Base-by-base conservation (phyloP, 768 basidiomycete genomes). In the Boletales sp. region DNA sequence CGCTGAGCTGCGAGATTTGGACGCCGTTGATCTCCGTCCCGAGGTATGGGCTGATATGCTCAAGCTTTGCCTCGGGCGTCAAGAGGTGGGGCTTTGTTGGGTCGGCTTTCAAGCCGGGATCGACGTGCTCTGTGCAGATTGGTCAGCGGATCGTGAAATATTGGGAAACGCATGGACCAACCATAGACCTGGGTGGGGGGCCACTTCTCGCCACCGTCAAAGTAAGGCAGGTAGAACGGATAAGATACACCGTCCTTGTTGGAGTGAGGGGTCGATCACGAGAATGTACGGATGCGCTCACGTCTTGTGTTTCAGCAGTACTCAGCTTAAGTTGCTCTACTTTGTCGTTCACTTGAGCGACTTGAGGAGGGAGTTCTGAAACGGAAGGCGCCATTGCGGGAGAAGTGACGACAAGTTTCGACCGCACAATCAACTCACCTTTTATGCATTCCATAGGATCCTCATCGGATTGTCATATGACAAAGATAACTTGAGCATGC, bases 11-110 rank as follows among this genome's bases (percentile, higher is more conserved):
- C 8, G 79, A 81, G 47, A 83, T 67, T 54, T 82, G 80, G 7
- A 82, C 67, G 2, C 78, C 79, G 14, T 59, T 60, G 51, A 81
- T 54, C 49, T 80, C 77, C 5, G 79, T 78, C 19, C 80, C 80
- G 48, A 81, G 57, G 65, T 75, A 79, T 0, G 78, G 78, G 61
- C 71, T 76, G 44, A 82, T 55, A 48, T 81, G 57, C 38, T 55
- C 62, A 4, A 70, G 59, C 14, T 51, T 72, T 12, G 69, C 65
- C 50, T 74, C 73, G 32, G 71, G 54, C 5, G 57, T 69, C 29
- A 81, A 72, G 10, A 81, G 69, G 58, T 79, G 68, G 30, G 79
- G 78, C 54, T 81, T 81, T 31, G 71, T 65, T 45, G 70, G 75
- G 60, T 81, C 72, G 21, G 80, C 79, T 42, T 73, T 72, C 8